Evolutionary conservation across 306 rosid species (phyloP), one percentile per base, ranked within the genome.

Genomic region (Begonia fuchsioides): DNA sequence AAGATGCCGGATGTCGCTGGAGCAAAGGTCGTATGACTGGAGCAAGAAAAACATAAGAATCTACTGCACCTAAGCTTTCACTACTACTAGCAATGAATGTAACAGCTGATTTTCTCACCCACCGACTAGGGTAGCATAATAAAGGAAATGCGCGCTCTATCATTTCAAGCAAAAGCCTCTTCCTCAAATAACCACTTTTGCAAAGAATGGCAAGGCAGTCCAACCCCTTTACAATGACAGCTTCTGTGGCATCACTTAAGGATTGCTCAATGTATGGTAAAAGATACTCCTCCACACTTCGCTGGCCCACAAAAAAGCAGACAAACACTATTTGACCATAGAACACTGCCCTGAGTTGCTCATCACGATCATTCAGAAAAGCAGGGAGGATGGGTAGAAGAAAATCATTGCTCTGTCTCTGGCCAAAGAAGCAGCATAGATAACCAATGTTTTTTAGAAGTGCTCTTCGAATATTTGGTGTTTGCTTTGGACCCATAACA

Each of bases 401-500:
- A 69, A 76, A 77, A 55, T 90, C 98, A 57, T 90, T 90, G 71
- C 95, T 81, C 69, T 90, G 95, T 58, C 84, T 79, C 67, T 85
- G 95, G 65, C 95, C 98, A 72, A 90, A 90, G 76, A 90, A 90
- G 74, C 59, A 81, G 80, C 95, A 85, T 17, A 90, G 75, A 58
- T 85, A 81, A 52, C 94, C 87, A 57, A 90, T 77, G 62, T 85
- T 95, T 67, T 77, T 93, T 58, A 90, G 94, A 51, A 90, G 92
- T 58, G 98, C 95, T 75, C 95, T 79, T 75, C 98, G 74, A 60
- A 90, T 90, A 64, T 75, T 81, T 48, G 98, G 98, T 53, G 98
- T 90, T 78, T 90, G 95, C 82, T 82, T 81, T 32, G 98, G 98
- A 73, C 98, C 95, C 98, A 90, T 90, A 52, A 90, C 95, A 69